Base-by-base conservation (phyloP, 345 rosid species). In the Leavenworthia alabamica region DNA sequence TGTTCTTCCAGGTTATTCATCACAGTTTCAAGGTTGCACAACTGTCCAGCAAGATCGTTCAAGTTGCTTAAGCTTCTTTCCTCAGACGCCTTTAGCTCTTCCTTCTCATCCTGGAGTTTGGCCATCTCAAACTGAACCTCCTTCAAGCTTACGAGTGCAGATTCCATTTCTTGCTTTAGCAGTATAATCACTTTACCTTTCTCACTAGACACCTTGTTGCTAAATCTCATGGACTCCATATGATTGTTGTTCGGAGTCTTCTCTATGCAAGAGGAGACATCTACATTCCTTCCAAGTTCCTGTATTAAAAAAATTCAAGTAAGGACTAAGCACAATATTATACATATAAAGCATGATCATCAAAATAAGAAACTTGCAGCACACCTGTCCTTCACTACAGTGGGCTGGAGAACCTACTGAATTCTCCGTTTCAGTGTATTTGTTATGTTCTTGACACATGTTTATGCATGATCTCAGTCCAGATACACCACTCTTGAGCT, bases 101-200 rank as follows among this genome's bases (percentile, higher is more conserved):
- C 84, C 74, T 86, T 88, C 82, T 83, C 90, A 3, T 58, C 53
- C 28, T 59, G 78, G 56, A 88, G 67, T 68, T 61, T 83, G 65
- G 62, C 70, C 84, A 91, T 82, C 71, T 88, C 90, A 76, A 65
- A 52, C 68, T 80, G 82, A 64, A 88, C 82, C 52, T 84, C 88
- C 68, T 82, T 79, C 66, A 91, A 75, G 72, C 90, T 80, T 67
- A 62, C 78, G 56, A 88, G 77, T 16, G 98, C 96, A 69, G 79
- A 84, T 72, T 79, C 89, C 60, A 86, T 74, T 82, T 88, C 98
- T 75, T 64, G 70, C 77, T 73, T 88, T 66, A 91, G 75, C 77
- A 86, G 82, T 67, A 72, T 55, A 67, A 86, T 69, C 55, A 86
- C 77, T 62, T 70, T 51, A 55, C 83, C 87, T 79, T 83, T 81